Base-by-base conservation (phyloP, 192 early-diverging fungal species). In the Coemansia sp. region DNA sequence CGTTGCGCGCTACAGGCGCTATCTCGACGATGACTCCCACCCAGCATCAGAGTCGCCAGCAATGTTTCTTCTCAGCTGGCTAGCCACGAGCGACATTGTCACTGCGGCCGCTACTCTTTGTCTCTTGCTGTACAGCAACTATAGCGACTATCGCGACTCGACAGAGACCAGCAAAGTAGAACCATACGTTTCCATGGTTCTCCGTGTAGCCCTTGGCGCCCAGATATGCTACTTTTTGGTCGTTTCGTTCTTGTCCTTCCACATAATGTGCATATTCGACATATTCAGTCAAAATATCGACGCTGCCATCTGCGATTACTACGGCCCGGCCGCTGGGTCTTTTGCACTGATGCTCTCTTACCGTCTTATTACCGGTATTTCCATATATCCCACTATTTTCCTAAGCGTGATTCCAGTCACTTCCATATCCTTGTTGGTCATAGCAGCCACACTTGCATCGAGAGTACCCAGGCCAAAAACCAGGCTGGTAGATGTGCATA, bases 41-140 rank as follows among this genome's bases (percentile, higher is more conserved):
- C 67, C 67, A 8, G 67, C 50, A 19, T 42, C 59, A 23, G 65
- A 69, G 30, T 61, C 67, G 13, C 72, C 72, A 19, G 22, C 72
- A 23, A 56, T 74, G 63, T 74, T 62, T 22, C 60, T 74, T 25
- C 49, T 69, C 1, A 54, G 66, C 42, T 74, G 72, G 72, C 61
- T 74, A 14, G 66, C 62, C 1, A 11, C 58, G 11, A 57, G 67
- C 63, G 72, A 74, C 39, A 57, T 68, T 9, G 7, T 65, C 24
- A 46, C 39, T 13, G 42, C 58, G 4, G 0, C 55, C 32, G 27
- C 56, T 60, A 27, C 14, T 65, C 27, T 36, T 50, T 39, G 49
- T 5, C 49, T 35, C n/a, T 9, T 42, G 39, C 14, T 42, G 39
- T 42, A 42, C 11, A 42, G 39, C 39, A 42, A 42, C 5, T 42